phyloP scores from a whole-genome alignment of 441 rosid species.

The Populus hybrid region DNA sequence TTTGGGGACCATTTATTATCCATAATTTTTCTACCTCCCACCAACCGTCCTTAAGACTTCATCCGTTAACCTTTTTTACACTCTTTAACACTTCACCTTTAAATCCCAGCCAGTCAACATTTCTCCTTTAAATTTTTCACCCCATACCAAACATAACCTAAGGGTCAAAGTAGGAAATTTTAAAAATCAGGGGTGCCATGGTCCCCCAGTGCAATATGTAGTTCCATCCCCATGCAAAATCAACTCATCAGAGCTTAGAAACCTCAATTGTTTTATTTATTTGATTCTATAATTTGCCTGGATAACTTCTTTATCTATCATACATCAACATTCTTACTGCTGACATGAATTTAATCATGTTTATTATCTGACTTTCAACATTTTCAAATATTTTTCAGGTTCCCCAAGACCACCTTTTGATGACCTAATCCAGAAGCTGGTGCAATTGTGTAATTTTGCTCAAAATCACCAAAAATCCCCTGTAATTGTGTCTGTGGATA shows the following conservation, averaged over 20 bases:
- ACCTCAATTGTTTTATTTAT: slow-evolving; percentile 3
- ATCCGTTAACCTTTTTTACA: background rate
- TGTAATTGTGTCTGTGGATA: slow-evolving; percentile 74
- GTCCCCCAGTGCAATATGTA: too few species aligned
- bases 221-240: slow-evolving; percentile 4
- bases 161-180: background rate
- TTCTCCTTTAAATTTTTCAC: background rate
- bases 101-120: background rate
- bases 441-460: slow-evolving; percentile 36
- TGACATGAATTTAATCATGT: background rate
- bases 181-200: background rate
- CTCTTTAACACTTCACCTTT: background rate
- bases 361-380: slow-evolving; percentile 1
- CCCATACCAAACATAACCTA: background rate
- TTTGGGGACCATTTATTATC: background rate
- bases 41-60: background rate
- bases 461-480: slow-evolving; percentile 37
- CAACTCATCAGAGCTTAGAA: background rate
- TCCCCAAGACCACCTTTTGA: slow-evolving; percentile 93
- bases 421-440: slow-evolving; percentile 56
- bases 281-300: background rate
- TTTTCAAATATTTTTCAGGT: slow-evolving; percentile 43
- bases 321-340: background rate
- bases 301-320: background rate
- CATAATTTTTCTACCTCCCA: background rate